Evolutionary conservation across 352 stramenopile species (phyloP), one percentile per base, ranked within the genome.

Genomic region (Phytophthora agathidicida): DNA sequence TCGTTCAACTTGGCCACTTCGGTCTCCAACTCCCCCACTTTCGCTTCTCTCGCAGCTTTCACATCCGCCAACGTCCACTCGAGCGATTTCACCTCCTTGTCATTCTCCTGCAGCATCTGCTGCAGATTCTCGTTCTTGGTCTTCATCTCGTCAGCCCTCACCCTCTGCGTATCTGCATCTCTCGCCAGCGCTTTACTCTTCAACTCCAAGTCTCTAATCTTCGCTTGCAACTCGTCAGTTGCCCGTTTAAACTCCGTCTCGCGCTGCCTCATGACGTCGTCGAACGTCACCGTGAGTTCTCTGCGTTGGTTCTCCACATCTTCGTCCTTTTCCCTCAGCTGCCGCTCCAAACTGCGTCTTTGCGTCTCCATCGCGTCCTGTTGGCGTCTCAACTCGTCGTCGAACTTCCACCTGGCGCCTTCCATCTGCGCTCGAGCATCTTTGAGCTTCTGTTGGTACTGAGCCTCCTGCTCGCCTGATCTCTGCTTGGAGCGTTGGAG

Each of bases 301-400:
- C 82, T 74, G 2, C 86, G 80, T 44, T 94, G 75, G 1, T 66
- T 78, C 41, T 94, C 83, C 17, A 91, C 41, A 17, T 93, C 81
- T n/a, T 94, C 83, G 7, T 94, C 78, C 39, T 93, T 83, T 20
- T 94, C 84, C 11, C 83, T 70, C 37, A 95, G 14, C 24, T 80
- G 58, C 1, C 77, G 58, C 26, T 93, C 83, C 23, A 65, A 54
- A 22, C 75, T 77, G 28, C 81, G 70, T 59, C 77, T 77, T 17
- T 45, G 52, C 7, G 69, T 60, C 56, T 91, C 84, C 51, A 88
- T 65, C 7, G 86, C 75, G 56, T 93, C 83, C 42, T 88, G 70
- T 26, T 76, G 69, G 1, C 73, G 73, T 13, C 77, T 77, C 60
- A 90, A 47, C 33, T 87, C 78, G 14, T 91, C 85, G 52, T 96